phyloP scores from a whole-genome alignment of 371 early-diverging fungal genomes.

The Mortierella sp. region DNA sequence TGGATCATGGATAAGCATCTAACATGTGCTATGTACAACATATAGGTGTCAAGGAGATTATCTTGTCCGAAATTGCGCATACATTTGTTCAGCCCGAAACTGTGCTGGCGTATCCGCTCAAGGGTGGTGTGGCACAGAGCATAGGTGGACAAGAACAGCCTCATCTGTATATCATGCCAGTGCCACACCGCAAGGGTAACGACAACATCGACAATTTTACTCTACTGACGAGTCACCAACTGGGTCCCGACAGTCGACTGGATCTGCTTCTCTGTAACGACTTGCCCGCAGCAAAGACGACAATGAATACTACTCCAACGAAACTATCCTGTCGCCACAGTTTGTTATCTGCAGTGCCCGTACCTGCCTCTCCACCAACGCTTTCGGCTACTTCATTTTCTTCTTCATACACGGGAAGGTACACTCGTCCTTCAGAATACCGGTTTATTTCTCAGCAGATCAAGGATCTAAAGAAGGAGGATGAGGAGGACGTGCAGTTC shows the following conservation, averaged over 20 bases:
- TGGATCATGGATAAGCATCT: too few relatives aligned
- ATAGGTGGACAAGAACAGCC: slow-evolving; percentile 27
- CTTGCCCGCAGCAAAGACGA: slow-evolving; percentile 5
- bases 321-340: slow-evolving; percentile 18
- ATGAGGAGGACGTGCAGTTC: slow-evolving; percentile 41
- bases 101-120: slow-evolving; percentile 44
- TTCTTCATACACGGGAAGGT: not conserved
- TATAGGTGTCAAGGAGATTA: slow-evolving; percentile 55
- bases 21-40: slow-evolving; percentile 7
- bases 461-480: slow-evolving; percentile 10
- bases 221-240: slow-evolving; percentile 59
- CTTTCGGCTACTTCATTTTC: not conserved
- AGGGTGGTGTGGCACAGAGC: slow-evolving; percentile 14
- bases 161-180: slow-evolving; percentile 54
- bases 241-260: slow-evolving; percentile 55
- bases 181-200: slow-evolving; percentile 18
- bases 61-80: slow-evolving; percentile 39
- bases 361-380: slow-evolving; percentile 32
- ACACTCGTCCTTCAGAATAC: slow-evolving; percentile 24
- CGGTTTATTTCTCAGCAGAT: slow-evolving; percentile 29
- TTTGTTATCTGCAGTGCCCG: slow-evolving; percentile 26
- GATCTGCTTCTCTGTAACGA: slow-evolving; percentile 60
- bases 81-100: slow-evolving; percentile 13
- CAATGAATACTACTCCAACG: slow-evolving; percentile 5
- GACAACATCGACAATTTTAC: slow-evolving; percentile 57